phyloP scores from a whole-genome alignment of 441 rosid genomes.

The Eruca vesicaria region DNA sequence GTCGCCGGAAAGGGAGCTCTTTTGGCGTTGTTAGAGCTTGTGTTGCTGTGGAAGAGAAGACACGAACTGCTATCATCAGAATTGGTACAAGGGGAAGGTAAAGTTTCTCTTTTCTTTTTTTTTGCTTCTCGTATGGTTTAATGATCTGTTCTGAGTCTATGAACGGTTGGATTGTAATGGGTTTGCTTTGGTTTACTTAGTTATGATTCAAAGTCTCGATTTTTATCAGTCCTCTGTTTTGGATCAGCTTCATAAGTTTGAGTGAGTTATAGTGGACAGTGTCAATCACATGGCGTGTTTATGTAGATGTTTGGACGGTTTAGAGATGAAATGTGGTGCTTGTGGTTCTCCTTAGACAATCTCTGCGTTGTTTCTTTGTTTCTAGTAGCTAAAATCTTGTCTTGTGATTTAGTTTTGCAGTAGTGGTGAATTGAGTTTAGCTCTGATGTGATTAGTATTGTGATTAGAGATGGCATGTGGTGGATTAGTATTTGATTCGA shows the following conservation, averaged over 20 bases:
- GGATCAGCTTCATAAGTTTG: slow-evolving; percentile 8
- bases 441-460: background rate
- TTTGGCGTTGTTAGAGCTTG: slow-evolving; percentile 51
- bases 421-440: background rate
- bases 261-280: background rate
- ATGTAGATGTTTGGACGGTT: background rate
- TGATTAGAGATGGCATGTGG: background rate
- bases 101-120: background rate
- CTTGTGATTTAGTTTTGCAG: background rate
- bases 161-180: background rate
- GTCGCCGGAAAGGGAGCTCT: slow-evolving; percentile 28
- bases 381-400: background rate
- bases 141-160: background rate
- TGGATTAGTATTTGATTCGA: background rate
- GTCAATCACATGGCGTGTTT: background rate
- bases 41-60: slow-evolving; percentile 65
- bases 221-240: background rate
- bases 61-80: slow-evolving; percentile 66
- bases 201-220: background rate
- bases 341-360: background rate
- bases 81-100: slow-evolving; percentile 98
- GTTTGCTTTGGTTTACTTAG: background rate
- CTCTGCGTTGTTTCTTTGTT: background rate
- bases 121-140: background rate
- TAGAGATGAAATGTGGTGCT: background rate